Evolutionary conservation across 192 early-diverging fungal genomes (phyloP).

Genomic region (Backusella parvicylindrica): DNA sequence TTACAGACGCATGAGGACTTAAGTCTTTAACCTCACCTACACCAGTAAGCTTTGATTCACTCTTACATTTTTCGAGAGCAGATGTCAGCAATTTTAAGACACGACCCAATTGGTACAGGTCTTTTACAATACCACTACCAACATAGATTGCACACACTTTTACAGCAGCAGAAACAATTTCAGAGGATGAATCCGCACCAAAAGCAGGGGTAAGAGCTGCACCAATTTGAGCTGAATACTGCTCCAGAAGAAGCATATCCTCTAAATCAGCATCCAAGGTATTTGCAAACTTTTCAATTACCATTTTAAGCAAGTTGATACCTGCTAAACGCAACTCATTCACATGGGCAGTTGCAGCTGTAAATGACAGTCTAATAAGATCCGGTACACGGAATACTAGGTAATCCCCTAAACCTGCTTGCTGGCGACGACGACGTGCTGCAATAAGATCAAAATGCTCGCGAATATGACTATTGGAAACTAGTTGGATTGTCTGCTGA

Average conservation of each 20-base stretch:
- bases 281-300: conserved; percentile 71
- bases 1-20: conserved; percentile 74
- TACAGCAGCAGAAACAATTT: conserved; percentile 73
- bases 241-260: conserved; percentile 77
- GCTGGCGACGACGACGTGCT: conserved; percentile 53
- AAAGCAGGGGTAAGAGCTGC: conserved; percentile 90
- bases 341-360: conserved; percentile 76
- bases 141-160: conserved; percentile 80
- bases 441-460: conserved; percentile 70
- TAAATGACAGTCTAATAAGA: conserved; percentile 87
- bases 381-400: conserved; percentile 78
- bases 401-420: conserved; percentile 58
- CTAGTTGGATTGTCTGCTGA: conserved; percentile 58
- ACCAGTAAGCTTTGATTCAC: conserved; percentile 41
- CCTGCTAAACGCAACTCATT: conserved; percentile 77
- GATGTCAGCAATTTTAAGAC: conserved; percentile 69
- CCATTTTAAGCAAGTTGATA: conserved; percentile 69
- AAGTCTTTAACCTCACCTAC: conserved; percentile 55
- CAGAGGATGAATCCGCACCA: conserved; percentile 66
- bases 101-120: conserved; percentile 66
- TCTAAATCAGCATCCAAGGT: conserved; percentile 89
- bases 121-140: conserved; percentile 84
- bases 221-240: conserved; percentile 93
- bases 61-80: conserved; percentile 69
- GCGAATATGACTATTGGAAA: conserved; percentile 47